Evolutionary conservation across 164 flowering plant genomes (phyloP).

Genomic region (Vitis rotundifolia): DNA sequence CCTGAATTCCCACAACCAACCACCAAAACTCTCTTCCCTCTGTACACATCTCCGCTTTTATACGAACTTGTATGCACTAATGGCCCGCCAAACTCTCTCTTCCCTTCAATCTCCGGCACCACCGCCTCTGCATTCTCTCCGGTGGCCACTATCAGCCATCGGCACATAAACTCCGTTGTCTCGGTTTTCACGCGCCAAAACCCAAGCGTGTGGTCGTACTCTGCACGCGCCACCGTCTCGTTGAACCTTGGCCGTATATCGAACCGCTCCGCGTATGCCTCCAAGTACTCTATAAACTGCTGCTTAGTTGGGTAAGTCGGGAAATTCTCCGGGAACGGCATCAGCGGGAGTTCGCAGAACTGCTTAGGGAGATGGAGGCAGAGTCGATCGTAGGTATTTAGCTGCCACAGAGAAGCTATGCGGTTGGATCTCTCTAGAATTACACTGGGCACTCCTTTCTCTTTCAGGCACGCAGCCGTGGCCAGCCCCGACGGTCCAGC

Average conservation of each 20-base stretch:
- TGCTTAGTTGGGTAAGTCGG: constrained; percentile 67
- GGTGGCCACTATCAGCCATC: constrained; percentile 67
- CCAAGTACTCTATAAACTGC: constrained; percentile 50
- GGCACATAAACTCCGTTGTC: constrained; percentile 36
- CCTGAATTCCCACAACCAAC: constrained; percentile 68
- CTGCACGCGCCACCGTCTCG: constrained; percentile 43
- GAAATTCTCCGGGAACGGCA: constrained; percentile 51
- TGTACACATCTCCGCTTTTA: constrained; percentile 42
- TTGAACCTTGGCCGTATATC: constrained; percentile 44
- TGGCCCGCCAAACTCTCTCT: constrained; percentile 37
- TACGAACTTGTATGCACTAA: constrained; percentile 51
- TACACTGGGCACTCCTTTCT: constrained; percentile 42
- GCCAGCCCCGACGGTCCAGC: constrained; percentile 84
- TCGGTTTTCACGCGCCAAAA: constrained; percentile 48
- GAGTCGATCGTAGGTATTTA: constrained; percentile 67
- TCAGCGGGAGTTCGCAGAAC: constrained; percentile 69
- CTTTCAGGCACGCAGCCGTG: constrained; percentile 57
- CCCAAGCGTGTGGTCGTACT: constrained; percentile 39
- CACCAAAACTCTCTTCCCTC: constrained; percentile 42
- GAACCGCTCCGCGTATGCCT: constrained; percentile 41
- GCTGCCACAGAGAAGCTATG: constrained; percentile 76
- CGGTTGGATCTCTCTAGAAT: constrained; percentile 60
- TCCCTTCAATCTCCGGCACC: constrained; percentile 58
- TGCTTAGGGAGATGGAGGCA: constrained; percentile 69
- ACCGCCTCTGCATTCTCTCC: constrained; percentile 71